These are phyloP conservation scores for Lagenaria siceraria DNA, from an alignment of 306 rosid species.

Conservation along the genomic window DNA sequence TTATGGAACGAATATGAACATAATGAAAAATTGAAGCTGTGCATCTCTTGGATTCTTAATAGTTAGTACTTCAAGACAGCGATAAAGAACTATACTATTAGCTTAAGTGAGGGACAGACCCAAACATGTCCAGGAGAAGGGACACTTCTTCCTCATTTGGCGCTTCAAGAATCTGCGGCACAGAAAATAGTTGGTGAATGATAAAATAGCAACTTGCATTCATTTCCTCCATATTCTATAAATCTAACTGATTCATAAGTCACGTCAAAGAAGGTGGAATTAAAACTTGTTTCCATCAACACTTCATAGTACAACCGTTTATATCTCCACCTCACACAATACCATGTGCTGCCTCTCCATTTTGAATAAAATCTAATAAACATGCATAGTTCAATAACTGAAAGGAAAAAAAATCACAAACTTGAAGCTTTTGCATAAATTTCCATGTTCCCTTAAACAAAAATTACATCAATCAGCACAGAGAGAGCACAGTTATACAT, in stretches of 20 bases:
- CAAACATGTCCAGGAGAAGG: slow-evolving; percentile 85
- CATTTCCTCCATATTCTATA: background rate
- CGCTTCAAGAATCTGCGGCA: slow-evolving; percentile 87
- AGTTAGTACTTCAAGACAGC: slow-evolving; percentile 11
- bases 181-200: slow-evolving; percentile 27
- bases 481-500: background rate
- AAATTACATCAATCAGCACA: background rate
- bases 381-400: background rate
- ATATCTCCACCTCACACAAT: background rate
- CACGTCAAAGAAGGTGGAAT: background rate
- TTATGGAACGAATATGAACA: background rate
- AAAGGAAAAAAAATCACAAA: background rate
- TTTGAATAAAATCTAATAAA: background rate
- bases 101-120: slow-evolving; percentile 42
- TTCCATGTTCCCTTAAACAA: background rate
- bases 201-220: background rate
- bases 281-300: background rate
- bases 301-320: background rate
- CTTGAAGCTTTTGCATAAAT: background rate
- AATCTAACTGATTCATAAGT: background rate
- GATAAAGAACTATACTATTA: background rate
- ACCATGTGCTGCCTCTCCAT: background rate
- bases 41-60: slow-evolving; percentile 2
- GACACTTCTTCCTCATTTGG: slow-evolving; percentile 91
- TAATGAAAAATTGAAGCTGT: background rate